Base-by-base conservation (phyloP, 2,329 filamentous ascomycete species). In the Nothophoma quercina region DNA sequence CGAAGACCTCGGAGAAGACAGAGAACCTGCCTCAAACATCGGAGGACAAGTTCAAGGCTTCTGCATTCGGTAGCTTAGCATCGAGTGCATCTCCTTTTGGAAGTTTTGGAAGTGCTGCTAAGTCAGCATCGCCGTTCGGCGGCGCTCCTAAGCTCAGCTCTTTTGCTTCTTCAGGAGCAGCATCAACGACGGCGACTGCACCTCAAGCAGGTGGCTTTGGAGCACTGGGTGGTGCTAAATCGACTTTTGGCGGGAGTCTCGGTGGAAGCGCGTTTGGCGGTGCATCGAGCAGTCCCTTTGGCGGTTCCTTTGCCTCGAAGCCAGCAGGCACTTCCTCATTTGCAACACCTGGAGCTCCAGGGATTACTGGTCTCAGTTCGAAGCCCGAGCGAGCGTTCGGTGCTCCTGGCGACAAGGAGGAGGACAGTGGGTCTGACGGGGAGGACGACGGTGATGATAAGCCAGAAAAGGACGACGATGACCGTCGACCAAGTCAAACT, bases 311-410 rank as follows among this genome's bases (percentile, higher is more conserved):
- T 10, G 60, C 59, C 7, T 58, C 59, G 25, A 35, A 61, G 26
- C 59, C 68, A 39, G 76, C 78, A 25, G 66, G 69, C 4, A 74
- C 92, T 8, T 82, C 83, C 2, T 88, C 83, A 61, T 96, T 96
- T 74, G 90, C 87, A 33, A 86, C 87, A 36, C 81, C 86, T 18
- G 73, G 74, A 16, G 84, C 82, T 42, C 63, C 63, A 10, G 76
- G 41, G 67, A 77, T 77, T 38, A 73, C 79, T 53, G 77, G 77
- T 2, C 58, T 76, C 65, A 84, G 78, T 51, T 80, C 81, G 54
- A 90, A 89, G 71, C 80, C 85, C 12, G 81, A 83, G 3, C 90
- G 85, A 73, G 83, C 90, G 0, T 95, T 96, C 69, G 91, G 91
- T 25, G 89, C 90, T 10, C 85, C 90, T 1, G 86, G 87, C 30